Evolutionary conservation across 202 grass and related monocot species (phyloP).

Genomic region (Panicum hallii): DNA sequence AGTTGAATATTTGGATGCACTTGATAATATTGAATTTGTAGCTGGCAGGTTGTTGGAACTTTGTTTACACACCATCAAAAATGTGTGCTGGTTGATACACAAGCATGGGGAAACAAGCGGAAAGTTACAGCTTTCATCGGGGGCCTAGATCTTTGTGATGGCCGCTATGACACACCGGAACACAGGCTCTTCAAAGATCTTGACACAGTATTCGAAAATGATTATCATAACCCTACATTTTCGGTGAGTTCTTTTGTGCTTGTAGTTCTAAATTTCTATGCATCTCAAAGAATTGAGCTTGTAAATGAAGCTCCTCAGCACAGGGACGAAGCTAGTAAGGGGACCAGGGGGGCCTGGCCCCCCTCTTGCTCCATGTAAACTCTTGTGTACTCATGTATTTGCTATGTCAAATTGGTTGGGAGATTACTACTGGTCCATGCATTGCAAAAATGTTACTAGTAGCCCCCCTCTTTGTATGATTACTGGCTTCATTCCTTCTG

Average conservation of each 20-base stretch:
- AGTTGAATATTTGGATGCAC: not conserved
- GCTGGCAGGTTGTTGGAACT: constrained; percentile 91
- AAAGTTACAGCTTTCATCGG: constrained; percentile 96
- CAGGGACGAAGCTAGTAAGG: not conserved
- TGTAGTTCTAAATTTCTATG: constrained; percentile 41
- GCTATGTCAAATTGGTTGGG: not conserved
- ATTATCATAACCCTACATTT: constrained; percentile 94
- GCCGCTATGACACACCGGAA: constrained; percentile 94
- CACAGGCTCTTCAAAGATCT: constrained; percentile 93
- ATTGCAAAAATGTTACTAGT: not conserved
- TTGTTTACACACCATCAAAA: constrained; percentile 98
- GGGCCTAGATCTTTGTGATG: constrained; percentile 97
- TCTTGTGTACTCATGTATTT: not conserved
- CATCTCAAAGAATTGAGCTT: not conserved
- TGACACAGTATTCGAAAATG: constrained; percentile 83
- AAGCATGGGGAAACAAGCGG: constrained; percentile 79
- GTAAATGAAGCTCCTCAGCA: constrained; percentile 8
- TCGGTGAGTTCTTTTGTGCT: constrained; percentile 62
- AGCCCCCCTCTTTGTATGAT: not conserved
- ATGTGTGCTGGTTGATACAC: constrained; percentile 93
- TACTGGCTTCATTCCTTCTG: not conserved
- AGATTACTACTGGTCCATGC: not conserved
- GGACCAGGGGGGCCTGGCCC: not conserved
- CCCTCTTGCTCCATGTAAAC: not conserved
- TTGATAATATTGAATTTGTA: constrained; percentile 40